Evolutionary conservation across 2,329 filamentous ascomycete species (phyloP).

Genomic region (Xylaria arbuscula): DNA sequence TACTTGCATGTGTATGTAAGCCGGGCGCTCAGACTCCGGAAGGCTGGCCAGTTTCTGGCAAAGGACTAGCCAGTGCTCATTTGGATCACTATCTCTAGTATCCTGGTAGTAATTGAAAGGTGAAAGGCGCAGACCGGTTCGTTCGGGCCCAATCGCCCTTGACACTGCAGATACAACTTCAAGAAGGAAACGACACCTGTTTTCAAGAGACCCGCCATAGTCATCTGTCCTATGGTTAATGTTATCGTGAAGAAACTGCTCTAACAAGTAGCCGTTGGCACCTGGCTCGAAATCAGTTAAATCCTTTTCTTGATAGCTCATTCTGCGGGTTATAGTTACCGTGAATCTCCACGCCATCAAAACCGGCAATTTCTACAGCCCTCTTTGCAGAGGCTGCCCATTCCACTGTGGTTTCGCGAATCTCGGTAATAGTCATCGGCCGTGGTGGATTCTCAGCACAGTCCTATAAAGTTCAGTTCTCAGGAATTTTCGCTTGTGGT

Average conservation of each 20-base stretch:
- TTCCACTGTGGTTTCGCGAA: slow-evolving; percentile 69
- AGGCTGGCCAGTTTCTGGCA: slow-evolving; percentile 52
- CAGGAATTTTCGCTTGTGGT: not conserved
- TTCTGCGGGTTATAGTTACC: slow-evolving; percentile 42
- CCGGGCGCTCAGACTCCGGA: slow-evolving; percentile 50
- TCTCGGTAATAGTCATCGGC: slow-evolving; percentile 73
- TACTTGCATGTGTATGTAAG: slow-evolving; percentile 59
- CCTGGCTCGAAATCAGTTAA: slow-evolving; percentile 38
- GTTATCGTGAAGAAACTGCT: slow-evolving; percentile 62
- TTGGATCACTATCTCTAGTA: slow-evolving; percentile 43
- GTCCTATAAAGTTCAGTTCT: slow-evolving; percentile 17
- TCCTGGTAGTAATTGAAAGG: slow-evolving; percentile 46
- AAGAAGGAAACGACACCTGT: slow-evolving; percentile 42
- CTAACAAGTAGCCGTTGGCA: slow-evolving; percentile 67
- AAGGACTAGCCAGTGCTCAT: slow-evolving; percentile 52
- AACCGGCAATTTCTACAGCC: slow-evolving; percentile 68
- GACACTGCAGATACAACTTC: slow-evolving; percentile 43
- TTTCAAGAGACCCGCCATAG: slow-evolving; percentile 46
- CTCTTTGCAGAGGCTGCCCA: slow-evolving; percentile 66
- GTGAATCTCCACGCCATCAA: slow-evolving; percentile 67
- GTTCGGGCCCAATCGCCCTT: slow-evolving; percentile 42
- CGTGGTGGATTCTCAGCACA: slow-evolving; percentile 58
- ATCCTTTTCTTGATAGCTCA: not conserved
- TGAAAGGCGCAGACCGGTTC: slow-evolving; percentile 42
- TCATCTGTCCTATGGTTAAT: slow-evolving; percentile 45